phyloP scores from a whole-genome alignment of 2,329 filamentous ascomycete species.

The Fusarium nematophilum region DNA sequence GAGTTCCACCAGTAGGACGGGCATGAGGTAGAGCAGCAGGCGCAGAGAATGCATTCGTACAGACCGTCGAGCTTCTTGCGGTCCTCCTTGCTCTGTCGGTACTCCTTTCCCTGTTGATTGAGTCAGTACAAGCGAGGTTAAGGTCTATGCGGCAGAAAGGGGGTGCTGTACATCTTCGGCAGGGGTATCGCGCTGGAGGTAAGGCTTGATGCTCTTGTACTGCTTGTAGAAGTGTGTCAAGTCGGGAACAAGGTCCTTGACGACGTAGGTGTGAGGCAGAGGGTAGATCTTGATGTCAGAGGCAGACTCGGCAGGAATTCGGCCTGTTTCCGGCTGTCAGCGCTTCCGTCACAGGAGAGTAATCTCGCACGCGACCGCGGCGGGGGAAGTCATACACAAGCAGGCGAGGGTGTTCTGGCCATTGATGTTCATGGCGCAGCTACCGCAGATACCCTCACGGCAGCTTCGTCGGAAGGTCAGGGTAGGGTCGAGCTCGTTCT shows the following conservation, averaged over 20 bases:
- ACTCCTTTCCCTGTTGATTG: slow-evolving; percentile 80
- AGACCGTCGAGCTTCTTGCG: slow-evolving; percentile 97
- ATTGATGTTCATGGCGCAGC: slow-evolving; percentile 99
- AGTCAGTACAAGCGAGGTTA: slow-evolving; percentile 13
- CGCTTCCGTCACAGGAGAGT: slow-evolving; percentile 3
- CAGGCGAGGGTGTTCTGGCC: slow-evolving; percentile 98
- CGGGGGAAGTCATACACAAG: slow-evolving; percentile 73
- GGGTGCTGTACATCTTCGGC: slow-evolving; percentile 74
- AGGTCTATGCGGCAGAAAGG: slow-evolving; percentile 1
- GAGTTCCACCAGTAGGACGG: slow-evolving; percentile 99
- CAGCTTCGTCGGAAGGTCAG: slow-evolving; percentile 96
- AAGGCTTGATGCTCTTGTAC: slow-evolving; percentile 99
- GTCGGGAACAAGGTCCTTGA: slow-evolving; percentile 98
- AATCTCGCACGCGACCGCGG: slow-evolving; percentile 44
- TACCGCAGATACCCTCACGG: slow-evolving; percentile 97
- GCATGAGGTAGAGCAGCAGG: slow-evolving; percentile 98
- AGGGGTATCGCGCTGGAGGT: slow-evolving; percentile 90
- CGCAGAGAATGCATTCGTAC: slow-evolving; percentile 99
- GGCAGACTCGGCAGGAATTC: slow-evolving; percentile 85
- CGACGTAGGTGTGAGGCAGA: slow-evolving; percentile 97
- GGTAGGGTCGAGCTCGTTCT: slow-evolving; percentile 98
- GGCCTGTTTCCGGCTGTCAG: slow-evolving; percentile 68
- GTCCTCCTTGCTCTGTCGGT: slow-evolving; percentile 89
- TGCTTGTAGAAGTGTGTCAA: slow-evolving; percentile 99
- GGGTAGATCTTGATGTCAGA: slow-evolving; percentile 96